phyloP scores from a whole-genome alignment of 306 rosid genomes.

The Sechiopsis laciniata region DNA sequence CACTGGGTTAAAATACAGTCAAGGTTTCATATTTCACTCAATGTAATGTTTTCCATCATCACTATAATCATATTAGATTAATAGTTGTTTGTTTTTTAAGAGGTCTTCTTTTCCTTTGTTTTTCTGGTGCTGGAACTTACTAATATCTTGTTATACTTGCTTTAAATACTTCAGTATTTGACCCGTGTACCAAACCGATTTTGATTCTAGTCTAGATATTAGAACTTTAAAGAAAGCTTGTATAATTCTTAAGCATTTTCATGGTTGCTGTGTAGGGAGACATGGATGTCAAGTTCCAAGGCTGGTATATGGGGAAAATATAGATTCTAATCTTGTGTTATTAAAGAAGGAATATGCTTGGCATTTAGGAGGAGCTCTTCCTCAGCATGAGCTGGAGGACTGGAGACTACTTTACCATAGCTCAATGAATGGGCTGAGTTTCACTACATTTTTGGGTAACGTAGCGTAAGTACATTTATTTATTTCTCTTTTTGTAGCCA shows the following conservation, averaged over 20 bases:
- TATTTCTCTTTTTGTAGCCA: background rate
- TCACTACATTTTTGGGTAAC: constrained; percentile 83
- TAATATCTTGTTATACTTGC: background rate
- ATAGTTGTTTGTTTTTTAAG: background rate
- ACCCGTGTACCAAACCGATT: background rate
- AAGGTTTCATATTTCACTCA: background rate
- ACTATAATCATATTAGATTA: background rate
- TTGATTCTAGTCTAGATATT: background rate
- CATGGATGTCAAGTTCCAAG: constrained; percentile 67
- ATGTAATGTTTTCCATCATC: background rate
- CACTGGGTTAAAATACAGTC: background rate
- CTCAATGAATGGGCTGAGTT: constrained; percentile 74
- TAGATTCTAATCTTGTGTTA: constrained; percentile 45
- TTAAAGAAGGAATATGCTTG: constrained; percentile 77
- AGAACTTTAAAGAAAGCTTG: background rate
- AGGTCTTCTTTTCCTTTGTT: background rate
- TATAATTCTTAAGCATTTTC: background rate
- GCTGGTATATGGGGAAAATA: constrained; percentile 37
- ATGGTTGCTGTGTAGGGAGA: constrained; percentile 45
- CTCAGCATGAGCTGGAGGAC: constrained; percentile 66
- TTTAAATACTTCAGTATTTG: constrained; percentile 1
- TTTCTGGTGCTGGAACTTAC: background rate
- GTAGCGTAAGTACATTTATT: constrained; percentile 50
- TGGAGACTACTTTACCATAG: constrained; percentile 94
- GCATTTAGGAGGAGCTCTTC: constrained; percentile 89